Conservation (phyloP, 2,329 filamentous ascomycete species). For the Arthroderma sp. region DNA sequence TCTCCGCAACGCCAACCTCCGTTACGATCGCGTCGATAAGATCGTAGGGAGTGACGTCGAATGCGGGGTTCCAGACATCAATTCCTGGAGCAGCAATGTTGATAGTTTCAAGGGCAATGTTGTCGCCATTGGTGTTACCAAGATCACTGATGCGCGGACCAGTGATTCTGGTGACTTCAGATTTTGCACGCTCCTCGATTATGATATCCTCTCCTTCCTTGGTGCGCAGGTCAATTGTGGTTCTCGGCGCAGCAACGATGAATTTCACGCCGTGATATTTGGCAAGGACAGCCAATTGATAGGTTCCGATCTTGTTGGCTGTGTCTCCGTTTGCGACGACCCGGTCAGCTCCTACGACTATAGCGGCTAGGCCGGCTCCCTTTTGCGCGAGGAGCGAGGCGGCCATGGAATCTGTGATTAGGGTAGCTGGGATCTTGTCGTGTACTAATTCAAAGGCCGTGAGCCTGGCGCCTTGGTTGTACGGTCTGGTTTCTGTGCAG, state of each 20-base stretch:
- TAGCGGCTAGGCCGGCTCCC: conserved; percentile 60
- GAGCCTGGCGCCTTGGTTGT: conserved; percentile 91
- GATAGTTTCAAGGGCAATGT: conserved; percentile 46
- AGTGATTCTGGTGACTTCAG: conserved; percentile 74
- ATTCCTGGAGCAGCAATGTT: conserved; percentile 68
- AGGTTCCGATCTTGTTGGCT: conserved; percentile 97
- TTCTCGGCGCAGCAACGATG: conserved; percentile 85
- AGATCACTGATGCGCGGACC: conserved; percentile 51
- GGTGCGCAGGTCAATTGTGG: conserved; percentile 80
- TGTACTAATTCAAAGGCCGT: conserved; percentile 96
- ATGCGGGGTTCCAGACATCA: conserved; percentile 89
- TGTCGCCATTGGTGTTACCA: conserved; percentile 45
- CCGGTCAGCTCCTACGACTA: conserved; percentile 88
- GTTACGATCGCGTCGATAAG: conserved; percentile 92
- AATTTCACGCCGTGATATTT: conserved; percentile 84
- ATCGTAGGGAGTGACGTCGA: conserved; percentile 81
- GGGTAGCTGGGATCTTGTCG: conserved; percentile 77
- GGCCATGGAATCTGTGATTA: conserved; percentile 96
- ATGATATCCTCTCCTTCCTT: conserved; percentile 65
- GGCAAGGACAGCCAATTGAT: conserved; percentile 81
- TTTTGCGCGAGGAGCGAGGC: conserved; percentile 59
- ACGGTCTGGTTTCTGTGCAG: conserved; percentile 93
- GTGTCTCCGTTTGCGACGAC: conserved; percentile 96
- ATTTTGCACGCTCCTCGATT: conserved; percentile 74
- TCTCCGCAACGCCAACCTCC: conserved; percentile 76